These are phyloP conservation scores for Fusarium sp. DNA, from an alignment of 2,329 filamentous ascomycete species.

Conservation along the genomic window DNA sequence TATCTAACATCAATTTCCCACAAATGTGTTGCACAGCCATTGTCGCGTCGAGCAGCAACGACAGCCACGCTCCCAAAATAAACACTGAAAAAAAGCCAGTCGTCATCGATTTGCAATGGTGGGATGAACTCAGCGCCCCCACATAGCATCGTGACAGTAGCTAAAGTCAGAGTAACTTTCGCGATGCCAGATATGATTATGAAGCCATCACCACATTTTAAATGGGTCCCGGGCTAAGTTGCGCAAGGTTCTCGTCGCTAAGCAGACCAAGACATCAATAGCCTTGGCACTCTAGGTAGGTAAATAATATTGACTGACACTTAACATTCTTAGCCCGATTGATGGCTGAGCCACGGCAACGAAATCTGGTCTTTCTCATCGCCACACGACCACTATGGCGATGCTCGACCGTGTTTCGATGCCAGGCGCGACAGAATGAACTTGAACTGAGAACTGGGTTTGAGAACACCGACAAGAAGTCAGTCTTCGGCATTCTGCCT, in stretches of 20 bases:
- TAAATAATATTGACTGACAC: too few relatives aligned
- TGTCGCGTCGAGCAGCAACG: too few relatives aligned
- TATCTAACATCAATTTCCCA: too few relatives aligned
- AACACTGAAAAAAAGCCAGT: too few relatives aligned
- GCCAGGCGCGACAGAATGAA: too few relatives aligned
- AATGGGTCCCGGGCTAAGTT: background rate
- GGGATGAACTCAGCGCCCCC: too few relatives aligned
- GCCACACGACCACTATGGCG: background rate
- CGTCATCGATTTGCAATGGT: too few relatives aligned
- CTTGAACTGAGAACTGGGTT: background rate
- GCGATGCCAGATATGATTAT: background rate
- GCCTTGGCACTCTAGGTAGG: too few relatives aligned
- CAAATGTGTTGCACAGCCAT: too few relatives aligned
- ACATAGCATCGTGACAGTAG: background rate
- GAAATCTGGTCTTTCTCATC: background rate
- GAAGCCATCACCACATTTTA: background rate
- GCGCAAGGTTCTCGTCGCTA: background rate
- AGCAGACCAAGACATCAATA: background rate
- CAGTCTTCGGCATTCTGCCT: too few relatives aligned
- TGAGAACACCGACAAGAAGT: too few relatives aligned
- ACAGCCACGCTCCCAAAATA: too few relatives aligned
- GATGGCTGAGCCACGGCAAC: fast-evolving
- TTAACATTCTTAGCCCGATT: fast-evolving
- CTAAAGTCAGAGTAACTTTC: background rate
- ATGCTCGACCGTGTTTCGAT: background rate